A percentile compares a stretch with the other conserved stretches of the same genome.
These are phyloP conservation scores for Fusarium sp. DNA, from an alignment of 2,329 filamentous ascomycete genomes.

Conservation along the genomic window DNA sequence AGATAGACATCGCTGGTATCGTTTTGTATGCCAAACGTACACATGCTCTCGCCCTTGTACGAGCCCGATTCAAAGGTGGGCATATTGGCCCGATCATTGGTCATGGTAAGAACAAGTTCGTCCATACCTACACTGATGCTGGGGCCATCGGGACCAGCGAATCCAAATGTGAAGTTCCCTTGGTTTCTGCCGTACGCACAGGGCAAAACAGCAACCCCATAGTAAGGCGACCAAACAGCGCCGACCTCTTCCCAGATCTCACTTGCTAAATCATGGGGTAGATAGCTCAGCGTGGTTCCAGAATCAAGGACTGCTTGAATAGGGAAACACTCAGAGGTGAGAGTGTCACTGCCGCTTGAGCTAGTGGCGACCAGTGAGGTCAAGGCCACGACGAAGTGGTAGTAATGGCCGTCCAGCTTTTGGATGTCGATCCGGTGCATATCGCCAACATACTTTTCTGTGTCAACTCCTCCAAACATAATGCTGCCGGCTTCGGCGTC, in stretches of 20 bases:
- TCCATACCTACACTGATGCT: slow-evolving; percentile 64
- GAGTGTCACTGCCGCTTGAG: slow-evolving; percentile 59
- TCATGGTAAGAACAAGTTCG: slow-evolving; percentile 64
- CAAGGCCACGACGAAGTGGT: slow-evolving; percentile 61
- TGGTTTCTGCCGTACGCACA: slow-evolving; percentile 59
- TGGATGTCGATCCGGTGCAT: slow-evolving; percentile 70
- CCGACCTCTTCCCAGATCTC: slow-evolving; percentile 67
- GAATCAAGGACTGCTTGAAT: slow-evolving; percentile 77
- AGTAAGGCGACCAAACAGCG: slow-evolving; percentile 55
- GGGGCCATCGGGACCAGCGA: slow-evolving; percentile 61
- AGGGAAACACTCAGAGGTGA: slow-evolving; percentile 57
- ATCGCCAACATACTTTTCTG: slow-evolving; percentile 74
- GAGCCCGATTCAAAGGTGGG: slow-evolving; percentile 53
- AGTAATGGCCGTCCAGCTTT: slow-evolving; percentile 52
- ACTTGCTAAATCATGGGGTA: slow-evolving; percentile 70
- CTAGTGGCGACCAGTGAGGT: slow-evolving; percentile 61
- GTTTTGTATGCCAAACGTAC: slow-evolving; percentile 68
- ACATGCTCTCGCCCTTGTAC: slow-evolving; percentile 59
- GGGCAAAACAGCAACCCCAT: slow-evolving; percentile 59
- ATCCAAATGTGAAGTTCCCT: slow-evolving; percentile 66
- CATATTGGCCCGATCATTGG: slow-evolving; percentile 42
- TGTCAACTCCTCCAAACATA: slow-evolving; percentile 85
- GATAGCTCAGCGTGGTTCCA: slow-evolving; percentile 77
- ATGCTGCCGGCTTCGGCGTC: slow-evolving; percentile 74
- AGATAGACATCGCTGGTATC: slow-evolving; percentile 56